Evolutionary conservation across 192 early-diverging fungal genomes (phyloP), one percentile per base, ranked within the genome.

Genomic region (Allomyces javanicus): DNA sequence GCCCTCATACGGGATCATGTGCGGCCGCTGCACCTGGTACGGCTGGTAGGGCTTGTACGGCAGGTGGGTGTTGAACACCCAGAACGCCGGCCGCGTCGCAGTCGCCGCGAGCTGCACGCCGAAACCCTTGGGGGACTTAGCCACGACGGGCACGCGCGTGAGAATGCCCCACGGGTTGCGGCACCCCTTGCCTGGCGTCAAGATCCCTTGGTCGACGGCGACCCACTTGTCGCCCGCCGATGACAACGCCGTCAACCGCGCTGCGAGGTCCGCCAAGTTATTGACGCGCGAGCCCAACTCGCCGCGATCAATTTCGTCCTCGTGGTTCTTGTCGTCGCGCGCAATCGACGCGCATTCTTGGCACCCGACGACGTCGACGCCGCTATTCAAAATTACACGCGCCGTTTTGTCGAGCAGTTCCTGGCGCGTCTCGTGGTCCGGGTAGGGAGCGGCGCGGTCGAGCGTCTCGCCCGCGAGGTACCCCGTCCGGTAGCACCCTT

Each of bases 31-130:
- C 22, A 73, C 25, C 58, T 76, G 75, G 70, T 74, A 76, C 6
- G 75, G 75, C 66, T 73, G 69, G 66, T 76, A 76, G 0, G 75
- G 75, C 58, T 69, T 71, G 50, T 76, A 72, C 25, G 62, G 71
- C 22, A 76, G 61, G 23, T 76, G 75, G 58, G 68, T 69, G 67
- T 76, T 76, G 67, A 76, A 76, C 19, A 73, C 24, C 24, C 71
- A 76, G 33, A 40, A 40, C 75, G 73, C 69, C 19, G 71, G 71
- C 24, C 72, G 69, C 14, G 67, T 71, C 40, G 44, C 67, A 4
- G 62, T 7, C 19, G 73, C 68, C 27, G 68, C 72, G 25, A 76
- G 71, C 63, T 73, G 68, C 63, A 76, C 75, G 17, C 75, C 75
- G n/a, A 67, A 73, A 14, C 72, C 75, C 9, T 65, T 63, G 21